Evolutionary conservation across 805 yeast genomes (phyloP), one percentile per base, ranked within the genome.

Genomic region (Hanseniaspora pseudoguilliermondii): DNA sequence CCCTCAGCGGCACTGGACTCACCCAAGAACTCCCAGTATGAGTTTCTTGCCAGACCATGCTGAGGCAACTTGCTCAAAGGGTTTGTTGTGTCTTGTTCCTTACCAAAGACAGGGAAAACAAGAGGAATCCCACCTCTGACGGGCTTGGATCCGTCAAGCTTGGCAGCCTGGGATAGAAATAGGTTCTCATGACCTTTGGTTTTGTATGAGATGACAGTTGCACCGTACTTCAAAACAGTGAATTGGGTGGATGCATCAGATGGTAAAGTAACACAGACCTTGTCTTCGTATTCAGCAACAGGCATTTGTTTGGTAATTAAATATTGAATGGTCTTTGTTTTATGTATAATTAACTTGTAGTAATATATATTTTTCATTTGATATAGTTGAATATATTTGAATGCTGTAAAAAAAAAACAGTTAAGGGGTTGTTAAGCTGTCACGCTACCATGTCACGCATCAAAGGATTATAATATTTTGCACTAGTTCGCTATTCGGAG

Each of bases 81-180:
- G 8, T 77, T 74, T 35, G 75, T 73, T 60, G 82, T 69, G 20
- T 50, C 47, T 6, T 44, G 16, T 42, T 51, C 50, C 61, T 81
- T 89, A 58, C 98, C 97, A 64, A 86, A 86, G 1, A 84, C 86
- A 2, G 98, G 98, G 76, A 93, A 93, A 9, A 91, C 97, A 25
- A 93, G 73, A 13, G 98, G 98, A 54, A 93, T 86, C 52, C 98
- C 98, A 60, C 98, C 98, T 68, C 98, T 80, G 20, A 93, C 97
- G 1, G 98, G 95, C 65, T 84, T 86, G 47, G 91, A 72, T 11
- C 97, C 97, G 65, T 93, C 97, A 59, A 91, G 71, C 63, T 82
- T 81, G 48, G 97, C 95, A 40, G 79, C 91, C 11, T 73, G 67
- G 8, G 84, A 78, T 34, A 84, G 72, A 95, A 96, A 93, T 57